Percentiles rank a stretch among this genome's conserved stretches.
These are phyloP conservation scores for Aspergillus asperescens DNA, from an alignment of 495 filamentous ascomycete species.

Conservation along the genomic window DNA sequence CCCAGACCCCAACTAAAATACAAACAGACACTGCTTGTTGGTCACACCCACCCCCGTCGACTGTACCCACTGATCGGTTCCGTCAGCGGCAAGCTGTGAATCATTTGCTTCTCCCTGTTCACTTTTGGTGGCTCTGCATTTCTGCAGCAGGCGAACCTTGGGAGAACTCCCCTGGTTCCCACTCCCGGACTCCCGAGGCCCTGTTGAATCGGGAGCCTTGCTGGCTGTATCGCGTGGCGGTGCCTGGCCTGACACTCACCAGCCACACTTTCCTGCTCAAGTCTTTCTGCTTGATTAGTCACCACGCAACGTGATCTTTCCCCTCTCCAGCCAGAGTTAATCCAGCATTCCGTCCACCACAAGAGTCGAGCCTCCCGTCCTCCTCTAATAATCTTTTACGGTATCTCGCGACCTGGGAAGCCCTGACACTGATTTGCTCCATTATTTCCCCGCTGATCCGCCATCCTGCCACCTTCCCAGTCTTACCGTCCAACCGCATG, in stretches of 20 bases:
- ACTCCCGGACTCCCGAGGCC: background rate
- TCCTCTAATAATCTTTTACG: constrained; percentile 6
- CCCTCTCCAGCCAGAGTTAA: constrained; percentile 11
- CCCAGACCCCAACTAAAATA: constrained; percentile 7
- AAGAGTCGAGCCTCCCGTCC: background rate
- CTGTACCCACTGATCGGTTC: constrained; percentile 26
- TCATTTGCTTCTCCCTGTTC: constrained; percentile 14
- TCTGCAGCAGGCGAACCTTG: constrained; percentile 22
- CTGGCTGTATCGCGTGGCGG: constrained; percentile 28
- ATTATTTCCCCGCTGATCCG: constrained; percentile 25
- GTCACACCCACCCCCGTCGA: constrained; percentile 20
- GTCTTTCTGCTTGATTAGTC: constrained; percentile 9
- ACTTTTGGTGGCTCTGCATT: constrained; percentile 12
- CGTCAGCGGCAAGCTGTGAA: constrained; percentile 22
- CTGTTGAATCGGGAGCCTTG: too few relatives aligned
- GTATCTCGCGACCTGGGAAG: constrained; percentile 14
- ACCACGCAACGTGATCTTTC: constrained; percentile 15
- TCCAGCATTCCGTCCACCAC: constrained; percentile 7
- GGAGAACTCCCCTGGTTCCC: constrained; percentile 11
- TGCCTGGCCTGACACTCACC: constrained; percentile 4
- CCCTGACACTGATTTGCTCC: constrained; percentile 23
- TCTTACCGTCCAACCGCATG: constrained; percentile 20
- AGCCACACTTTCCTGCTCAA: constrained; percentile 11
- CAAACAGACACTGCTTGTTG: constrained; percentile 19
- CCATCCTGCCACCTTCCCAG: constrained; percentile 22